Evolutionary conservation across 306 rosid genomes (phyloP).

Genomic region (Trifolium subterraneum): DNA sequence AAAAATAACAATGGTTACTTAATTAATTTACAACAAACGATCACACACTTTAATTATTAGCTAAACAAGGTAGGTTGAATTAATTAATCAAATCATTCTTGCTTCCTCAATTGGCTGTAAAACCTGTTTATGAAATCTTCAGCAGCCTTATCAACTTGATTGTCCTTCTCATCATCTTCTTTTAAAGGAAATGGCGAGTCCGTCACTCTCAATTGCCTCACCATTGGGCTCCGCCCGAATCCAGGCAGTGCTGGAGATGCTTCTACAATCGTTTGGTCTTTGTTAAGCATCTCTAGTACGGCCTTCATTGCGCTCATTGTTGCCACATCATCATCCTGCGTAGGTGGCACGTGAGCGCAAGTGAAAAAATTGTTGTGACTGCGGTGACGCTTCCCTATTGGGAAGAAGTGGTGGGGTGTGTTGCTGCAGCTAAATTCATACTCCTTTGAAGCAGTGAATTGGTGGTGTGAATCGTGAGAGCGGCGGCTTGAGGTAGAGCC

Average conservation of each 20-base stretch:
- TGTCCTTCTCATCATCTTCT: conserved; percentile 49
- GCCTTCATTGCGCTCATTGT: conserved; percentile 50
- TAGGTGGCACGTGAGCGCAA: conserved; percentile 61
- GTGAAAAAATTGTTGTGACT: conserved; percentile 47
- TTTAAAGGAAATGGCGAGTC: conserved; percentile 87
- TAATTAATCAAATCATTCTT: conserved; percentile 38
- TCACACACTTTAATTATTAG: background rate
- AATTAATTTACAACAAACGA: background rate
- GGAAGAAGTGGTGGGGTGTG: conserved; percentile 62
- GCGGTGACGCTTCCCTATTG: conserved; percentile 54
- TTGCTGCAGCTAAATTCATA: conserved; percentile 95
- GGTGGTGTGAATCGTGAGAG: background rate
- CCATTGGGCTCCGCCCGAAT: conserved; percentile 62
- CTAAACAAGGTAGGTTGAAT: background rate
- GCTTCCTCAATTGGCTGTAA: conserved; percentile 65
- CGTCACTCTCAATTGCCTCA: conserved; percentile 76
- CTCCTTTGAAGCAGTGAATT: conserved; percentile 44
- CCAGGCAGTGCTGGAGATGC: conserved; percentile 68
- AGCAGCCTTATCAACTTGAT: conserved; percentile 77
- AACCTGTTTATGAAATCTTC: conserved; percentile 83
- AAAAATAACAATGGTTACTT: background rate
- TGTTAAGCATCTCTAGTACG: conserved; percentile 60
- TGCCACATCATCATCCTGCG: conserved; percentile 61
- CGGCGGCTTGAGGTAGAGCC: conserved; percentile 35
- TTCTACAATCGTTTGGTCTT: background rate